Conservation (phyloP, 306 rosid species). For the Ormosia semicastrata region DNA sequence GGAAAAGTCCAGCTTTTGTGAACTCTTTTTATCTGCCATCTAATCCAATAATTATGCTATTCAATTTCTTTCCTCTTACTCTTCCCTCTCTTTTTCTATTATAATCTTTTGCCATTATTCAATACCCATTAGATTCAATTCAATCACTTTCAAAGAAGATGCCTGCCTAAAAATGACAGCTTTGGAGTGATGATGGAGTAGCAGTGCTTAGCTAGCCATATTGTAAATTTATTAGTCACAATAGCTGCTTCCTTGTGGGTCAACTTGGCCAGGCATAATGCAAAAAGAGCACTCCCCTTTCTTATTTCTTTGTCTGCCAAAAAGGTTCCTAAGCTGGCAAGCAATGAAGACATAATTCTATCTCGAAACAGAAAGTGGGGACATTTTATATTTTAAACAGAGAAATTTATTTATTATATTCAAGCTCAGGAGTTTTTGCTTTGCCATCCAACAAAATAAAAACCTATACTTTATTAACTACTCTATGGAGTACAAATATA, state of each 20-base stretch:
- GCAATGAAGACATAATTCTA: constrained; percentile 21
- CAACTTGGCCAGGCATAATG: constrained; percentile 1
- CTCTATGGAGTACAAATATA: neutral
- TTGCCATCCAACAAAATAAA: neutral
- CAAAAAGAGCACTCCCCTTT: constrained; percentile 1
- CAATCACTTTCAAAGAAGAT: constrained; percentile 37
- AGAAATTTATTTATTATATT: neutral
- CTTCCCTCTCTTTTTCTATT: neutral
- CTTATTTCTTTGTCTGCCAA: constrained; percentile 25
- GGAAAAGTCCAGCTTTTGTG: neutral
- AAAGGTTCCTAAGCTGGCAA: constrained; percentile 29
- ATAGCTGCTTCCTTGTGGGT: constrained; percentile 15
- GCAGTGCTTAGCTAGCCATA: constrained; percentile 7
- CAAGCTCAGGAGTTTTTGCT: neutral
- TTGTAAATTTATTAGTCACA: neutral
- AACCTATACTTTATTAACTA: neutral
- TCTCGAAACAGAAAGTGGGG: neutral
- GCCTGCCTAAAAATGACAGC: constrained; percentile 32
- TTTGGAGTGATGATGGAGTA: neutral
- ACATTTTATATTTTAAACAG: neutral
- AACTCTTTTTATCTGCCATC: neutral
- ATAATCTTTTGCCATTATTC: neutral
- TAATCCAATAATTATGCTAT: neutral
- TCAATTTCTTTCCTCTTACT: neutral
- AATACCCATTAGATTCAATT: constrained; percentile 34